phyloP scores from a whole-genome alignment of 257 asterid genomes.

The Nicotiana tabacum region DNA sequence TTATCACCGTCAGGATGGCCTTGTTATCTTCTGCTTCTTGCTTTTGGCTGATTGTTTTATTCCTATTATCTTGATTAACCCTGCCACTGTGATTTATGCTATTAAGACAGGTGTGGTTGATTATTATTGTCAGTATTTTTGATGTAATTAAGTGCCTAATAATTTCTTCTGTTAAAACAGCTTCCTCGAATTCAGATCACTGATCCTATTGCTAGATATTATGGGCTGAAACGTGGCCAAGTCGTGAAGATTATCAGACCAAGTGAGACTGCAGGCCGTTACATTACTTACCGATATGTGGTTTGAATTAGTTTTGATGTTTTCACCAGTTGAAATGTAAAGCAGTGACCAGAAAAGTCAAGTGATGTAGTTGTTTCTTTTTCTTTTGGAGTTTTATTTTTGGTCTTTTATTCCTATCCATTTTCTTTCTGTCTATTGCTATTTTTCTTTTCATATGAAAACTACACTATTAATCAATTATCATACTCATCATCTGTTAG shows the following conservation, averaged over 20 bases:
- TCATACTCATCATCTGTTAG: too few species aligned
- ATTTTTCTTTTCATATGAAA: too few species aligned
- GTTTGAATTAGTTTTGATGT: conserved; percentile 29
- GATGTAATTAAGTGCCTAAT: not conserved
- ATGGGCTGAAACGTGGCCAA: conserved; percentile 75
- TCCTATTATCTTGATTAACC: not conserved
- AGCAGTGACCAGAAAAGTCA: not conserved
- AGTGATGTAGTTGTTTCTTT: not conserved
- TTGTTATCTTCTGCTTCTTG: not conserved
- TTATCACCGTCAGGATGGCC: not conserved
- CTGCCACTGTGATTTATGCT: not conserved
- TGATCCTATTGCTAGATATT: conserved; percentile 76
- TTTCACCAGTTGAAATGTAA: not conserved
- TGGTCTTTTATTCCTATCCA: too few species aligned
- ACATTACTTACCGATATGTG: conserved; percentile 74
- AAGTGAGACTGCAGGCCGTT: conserved; percentile 90
- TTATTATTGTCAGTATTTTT: not conserved
- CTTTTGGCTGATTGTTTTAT: not conserved
- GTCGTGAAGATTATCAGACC: conserved; percentile 78
- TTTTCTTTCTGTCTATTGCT: too few species aligned
- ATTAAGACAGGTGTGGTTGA: not conserved
- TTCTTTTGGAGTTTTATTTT: too few species aligned
- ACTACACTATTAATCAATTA: too few species aligned
- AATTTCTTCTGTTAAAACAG: conserved; percentile 26
- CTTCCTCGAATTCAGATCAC: conserved; percentile 78